Percentiles rank a stretch among this genome's conserved stretches.
Conservation (phyloP, 371 early-diverging fungal genomes). For the Mortierella sp. region DNA sequence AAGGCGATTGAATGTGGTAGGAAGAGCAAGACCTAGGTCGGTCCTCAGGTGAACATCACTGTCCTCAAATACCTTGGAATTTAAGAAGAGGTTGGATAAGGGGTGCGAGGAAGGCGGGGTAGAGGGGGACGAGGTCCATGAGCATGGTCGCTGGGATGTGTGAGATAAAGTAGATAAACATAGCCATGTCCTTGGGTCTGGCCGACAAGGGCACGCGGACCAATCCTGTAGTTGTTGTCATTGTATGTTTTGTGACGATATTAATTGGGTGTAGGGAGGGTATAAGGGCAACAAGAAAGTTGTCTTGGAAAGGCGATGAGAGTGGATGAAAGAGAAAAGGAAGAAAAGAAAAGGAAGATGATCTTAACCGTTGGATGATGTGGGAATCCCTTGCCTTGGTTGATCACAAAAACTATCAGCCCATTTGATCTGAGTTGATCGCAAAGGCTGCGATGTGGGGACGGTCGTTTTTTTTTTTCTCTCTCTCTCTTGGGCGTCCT, state of each 20-base stretch:
- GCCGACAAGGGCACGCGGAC: constrained; percentile 41
- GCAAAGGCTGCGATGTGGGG: constrained; percentile 16
- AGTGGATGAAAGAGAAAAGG: neutral
- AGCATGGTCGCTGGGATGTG: constrained; percentile 46
- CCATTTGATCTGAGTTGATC: constrained; percentile 6
- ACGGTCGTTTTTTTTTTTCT: neutral
- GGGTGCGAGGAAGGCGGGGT: constrained; percentile 35
- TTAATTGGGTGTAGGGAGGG: neutral
- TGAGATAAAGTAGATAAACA: constrained; percentile 48
- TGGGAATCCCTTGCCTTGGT: neutral
- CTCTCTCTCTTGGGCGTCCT: no score
- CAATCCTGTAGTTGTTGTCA: constrained; percentile 2
- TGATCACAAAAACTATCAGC: neutral
- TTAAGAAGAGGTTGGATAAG: constrained; percentile 39
- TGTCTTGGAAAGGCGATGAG: neutral
- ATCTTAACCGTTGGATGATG: no score
- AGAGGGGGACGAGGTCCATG: constrained; percentile 48
- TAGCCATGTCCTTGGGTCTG: constrained; percentile 53
- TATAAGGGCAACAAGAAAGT: neutral
- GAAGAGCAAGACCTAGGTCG: neutral
- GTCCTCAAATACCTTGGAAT: constrained; percentile 23
- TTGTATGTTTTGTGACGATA: neutral
- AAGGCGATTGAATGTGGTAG: neutral
- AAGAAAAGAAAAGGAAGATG: neutral
- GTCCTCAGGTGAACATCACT: no score